Conservation (phyloP, 2,329 filamentous ascomycete species). For the Ceratocystis colombiana region DNA sequence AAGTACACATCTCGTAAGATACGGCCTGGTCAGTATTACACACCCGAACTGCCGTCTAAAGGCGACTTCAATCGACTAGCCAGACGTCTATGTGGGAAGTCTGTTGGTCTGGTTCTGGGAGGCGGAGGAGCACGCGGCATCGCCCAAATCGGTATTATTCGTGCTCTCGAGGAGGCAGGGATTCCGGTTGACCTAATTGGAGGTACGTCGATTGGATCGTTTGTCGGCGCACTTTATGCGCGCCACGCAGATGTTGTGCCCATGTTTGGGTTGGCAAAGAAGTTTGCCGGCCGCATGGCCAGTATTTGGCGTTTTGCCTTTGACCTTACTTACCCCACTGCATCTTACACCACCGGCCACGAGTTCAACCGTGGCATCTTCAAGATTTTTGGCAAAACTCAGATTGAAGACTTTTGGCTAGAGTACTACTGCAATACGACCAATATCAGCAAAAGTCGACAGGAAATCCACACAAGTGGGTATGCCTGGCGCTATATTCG, state of each 20-base stretch:
- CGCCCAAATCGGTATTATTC: slow-evolving; percentile 85
- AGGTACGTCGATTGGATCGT: slow-evolving; percentile 90
- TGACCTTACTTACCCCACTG: slow-evolving; percentile 90
- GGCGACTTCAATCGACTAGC: slow-evolving; percentile 93
- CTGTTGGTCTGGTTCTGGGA: slow-evolving; percentile 84
- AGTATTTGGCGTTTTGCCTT: slow-evolving; percentile 98
- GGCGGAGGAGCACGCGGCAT: slow-evolving; percentile 89
- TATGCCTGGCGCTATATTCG: slow-evolving; percentile 97
- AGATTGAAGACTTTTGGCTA: slow-evolving; percentile 98
- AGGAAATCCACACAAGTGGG: slow-evolving; percentile 87
- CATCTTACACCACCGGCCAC: slow-evolving; percentile 94
- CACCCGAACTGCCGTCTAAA: slow-evolving; percentile 84
- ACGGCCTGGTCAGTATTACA: slow-evolving; percentile 80
- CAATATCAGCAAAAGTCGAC: slow-evolving; percentile 88
- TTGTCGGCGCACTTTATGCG: slow-evolving; percentile 90
- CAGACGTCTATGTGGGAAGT: slow-evolving; percentile 81
- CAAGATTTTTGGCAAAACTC: slow-evolving; percentile 92
- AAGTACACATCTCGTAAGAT: slow-evolving; percentile 93
- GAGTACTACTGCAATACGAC: slow-evolving; percentile 99
- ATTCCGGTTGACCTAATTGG: slow-evolving; percentile 94
- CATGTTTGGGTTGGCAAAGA: slow-evolving; percentile 93
- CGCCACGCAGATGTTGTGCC: slow-evolving; percentile 93
- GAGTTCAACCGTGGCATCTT: slow-evolving; percentile 99
- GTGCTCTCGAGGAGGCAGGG: slow-evolving; percentile 88
- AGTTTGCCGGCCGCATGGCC: slow-evolving; percentile 96